Evolutionary conservation across 1,139 yeast genomes (phyloP).

Genomic region (Chernovozyma aurita): DNA sequence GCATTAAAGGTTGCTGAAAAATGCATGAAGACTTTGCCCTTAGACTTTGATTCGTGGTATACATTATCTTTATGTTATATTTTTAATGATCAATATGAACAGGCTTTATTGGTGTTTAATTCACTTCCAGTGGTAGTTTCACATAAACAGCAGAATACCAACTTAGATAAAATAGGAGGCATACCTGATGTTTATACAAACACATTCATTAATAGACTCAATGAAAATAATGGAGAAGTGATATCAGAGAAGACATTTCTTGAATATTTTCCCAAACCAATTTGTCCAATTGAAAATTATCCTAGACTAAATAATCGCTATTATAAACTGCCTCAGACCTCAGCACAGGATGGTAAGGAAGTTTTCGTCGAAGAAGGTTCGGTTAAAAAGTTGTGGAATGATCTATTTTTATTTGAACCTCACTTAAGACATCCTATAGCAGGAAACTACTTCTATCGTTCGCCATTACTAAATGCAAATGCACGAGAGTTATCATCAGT

Average conservation of each 20-base stretch:
- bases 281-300: conserved; percentile 1
- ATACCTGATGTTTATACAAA: conserved; percentile 27
- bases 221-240: conserved; percentile 17
- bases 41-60: conserved; percentile 43
- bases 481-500: conserved; percentile 36
- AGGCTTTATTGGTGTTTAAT: conserved; percentile 33
- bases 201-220: conserved; percentile 22
- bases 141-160: conserved; percentile 10
- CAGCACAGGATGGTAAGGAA: not conserved
- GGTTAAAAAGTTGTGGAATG: conserved; percentile 30
- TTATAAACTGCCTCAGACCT: not conserved
- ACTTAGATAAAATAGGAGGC: conserved; percentile 23
- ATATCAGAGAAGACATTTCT: conserved; percentile 29
- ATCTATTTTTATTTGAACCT: conserved; percentile 25
- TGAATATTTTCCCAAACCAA: conserved; percentile 30
- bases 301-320: not conserved
- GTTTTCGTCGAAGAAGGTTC: conserved; percentile 19
- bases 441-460: conserved; percentile 33
- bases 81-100: conserved; percentile 23
- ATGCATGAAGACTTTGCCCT: conserved; percentile 31
- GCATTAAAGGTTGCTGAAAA: conserved; percentile 31
- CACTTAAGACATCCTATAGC: conserved; percentile 32
- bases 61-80: conserved; percentile 31
- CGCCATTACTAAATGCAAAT: conserved; percentile 32
- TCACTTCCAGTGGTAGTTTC: conserved; percentile 28